Evolutionary conservation across 2,329 filamentous ascomycete species (phyloP), one percentile per base, ranked within the genome.

Genomic region (Dactylonectria macrodidyma): DNA sequence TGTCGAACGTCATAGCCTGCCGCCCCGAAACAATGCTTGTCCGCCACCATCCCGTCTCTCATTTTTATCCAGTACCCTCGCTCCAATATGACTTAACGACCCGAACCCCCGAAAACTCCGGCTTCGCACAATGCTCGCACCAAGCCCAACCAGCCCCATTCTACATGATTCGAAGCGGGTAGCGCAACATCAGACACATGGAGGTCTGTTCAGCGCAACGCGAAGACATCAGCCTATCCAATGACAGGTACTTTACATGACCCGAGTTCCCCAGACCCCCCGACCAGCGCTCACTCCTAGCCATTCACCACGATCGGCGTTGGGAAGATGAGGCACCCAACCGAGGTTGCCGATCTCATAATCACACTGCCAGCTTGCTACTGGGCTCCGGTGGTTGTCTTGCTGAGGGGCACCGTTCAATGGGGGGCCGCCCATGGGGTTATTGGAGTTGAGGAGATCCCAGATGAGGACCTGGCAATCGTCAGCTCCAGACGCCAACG

Each of bases 391-490:
- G 79, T 83, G 86, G 78, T 85, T 92, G 50, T 91, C 89, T 19
- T 84, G 78, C 57, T 84, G 83, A 3, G 84, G 81, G 1, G 83
- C 80, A 41, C 88, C 88, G 70, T 89, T 89, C 46, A 84, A 76
- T 10, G 82, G 76, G 26, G 84, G 80, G 6, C 68, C 74, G 66
- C 78, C 73, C 46, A 82, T 79, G 69, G 87, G 75, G 80, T 86
- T 71, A 81, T 83, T 78, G 75, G 79, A 78, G 68, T 93, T 95
- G 71, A 98, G 87, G 10, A 99, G 86, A 81, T 99, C 96, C 96
- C 96, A 99, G 16, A 98, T 87, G 36, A 98, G 86, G 2, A 98
- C 95, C 73, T 96, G 89, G 71, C 91, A 95, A 81, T 99, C 96
- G 76, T 99, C 96, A 6, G 88, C 96, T 38, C 96, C 96, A 0